Evolutionary conservation across 2,329 filamentous ascomycete genomes (phyloP), one percentile per base, ranked within the genome.

Genomic region (Trichoderma asperellum): DNA sequence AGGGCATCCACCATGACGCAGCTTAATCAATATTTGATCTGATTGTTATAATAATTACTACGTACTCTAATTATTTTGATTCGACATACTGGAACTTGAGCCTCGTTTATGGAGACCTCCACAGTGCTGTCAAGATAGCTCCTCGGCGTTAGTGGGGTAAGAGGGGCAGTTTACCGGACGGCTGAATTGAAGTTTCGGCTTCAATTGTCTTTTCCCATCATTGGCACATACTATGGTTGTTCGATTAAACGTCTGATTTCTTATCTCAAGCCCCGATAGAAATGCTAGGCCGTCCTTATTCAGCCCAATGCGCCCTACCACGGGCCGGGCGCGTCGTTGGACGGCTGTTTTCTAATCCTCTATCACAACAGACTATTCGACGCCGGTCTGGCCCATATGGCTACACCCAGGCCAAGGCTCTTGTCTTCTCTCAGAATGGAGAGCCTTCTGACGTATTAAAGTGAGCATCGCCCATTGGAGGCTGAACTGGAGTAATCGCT

Each of bases 341-440:
- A 27, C 40, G 10, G 29, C 55, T 43, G 14, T 8, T 52, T 5
- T 16, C 21, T 18, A 69, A 72, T 68, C 72, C 59, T 35, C 71
- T 78, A 21, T 73, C 75, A 55, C 64, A 62, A 64, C 73, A 72
- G 55, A 72, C 78, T 21, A 77, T 80, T 65, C 84, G 87, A 56
- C 77, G 78, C 78, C 87, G 87, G 76, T 88, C 87, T 4, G 87
- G 86, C 0, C 87, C 88, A 0, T 94, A 93, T 77, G 92, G 92
- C 75, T 96, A 96, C 81, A 92, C 91, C 53, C 92, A 95, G 81
- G 90, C 92, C 72, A 94, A 94, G 83, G 88, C 91, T n/a, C 88
- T 96, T 73, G 88, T 92, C 58, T 93, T 92, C 79, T 87, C 88
- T 52, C 85, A 90, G 71, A 88, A 90, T 77, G 92, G 93, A 77